Evolutionary conservation across 208 protist species (phyloP), one percentile per base, ranked within the genome.

Genomic region (Endotrypanum monterogeii): DNA sequence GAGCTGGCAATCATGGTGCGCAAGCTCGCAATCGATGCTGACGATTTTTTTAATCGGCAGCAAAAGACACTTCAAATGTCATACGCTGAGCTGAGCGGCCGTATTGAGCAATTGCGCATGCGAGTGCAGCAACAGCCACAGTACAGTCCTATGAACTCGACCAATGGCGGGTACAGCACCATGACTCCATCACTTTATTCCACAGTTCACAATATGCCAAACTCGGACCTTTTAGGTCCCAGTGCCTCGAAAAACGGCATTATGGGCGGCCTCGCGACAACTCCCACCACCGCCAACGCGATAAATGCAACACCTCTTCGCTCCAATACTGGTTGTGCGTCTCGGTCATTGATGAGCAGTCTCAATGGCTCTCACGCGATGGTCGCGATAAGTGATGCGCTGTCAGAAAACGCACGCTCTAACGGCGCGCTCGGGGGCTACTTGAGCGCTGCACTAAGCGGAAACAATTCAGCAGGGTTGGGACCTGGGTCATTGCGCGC

Each of bases 41-140:
- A 92, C 54, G 87, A 92, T 1, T 88, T 83, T 52, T 91, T 92
- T 67, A 57, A 60, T 1, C 76, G 86, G 41, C 90, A 94, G 67
- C 82, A 94, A 72, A 73, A 83, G 25, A 73, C 82, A 25, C 75
- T 94, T 5, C 77, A 85, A 60, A 41, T 83, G 3, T 74, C 87
- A 14, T 90, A 92, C 69, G 74, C 73, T 9, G 82, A 85, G 32
- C 57, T 94, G 2, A 84, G 80, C 58, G 79, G 71, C 39, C 83
- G 79, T 37, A 69, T 94, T 23, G 87, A 90, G 20, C 80, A 87
- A 50, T 76, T 94, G 52, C 81, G 87, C 11, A 73, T 62, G 51
- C 79, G 65, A 23, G 80, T 87, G 20, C 82, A 83, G 23, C 76
- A 75, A 28, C 57, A 71, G 41, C 52, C 77, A 7, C 70, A 61